These are phyloP conservation scores for Prunus yedoensis DNA, from an alignment of 331 rosid species.

Conservation along the genomic window DNA sequence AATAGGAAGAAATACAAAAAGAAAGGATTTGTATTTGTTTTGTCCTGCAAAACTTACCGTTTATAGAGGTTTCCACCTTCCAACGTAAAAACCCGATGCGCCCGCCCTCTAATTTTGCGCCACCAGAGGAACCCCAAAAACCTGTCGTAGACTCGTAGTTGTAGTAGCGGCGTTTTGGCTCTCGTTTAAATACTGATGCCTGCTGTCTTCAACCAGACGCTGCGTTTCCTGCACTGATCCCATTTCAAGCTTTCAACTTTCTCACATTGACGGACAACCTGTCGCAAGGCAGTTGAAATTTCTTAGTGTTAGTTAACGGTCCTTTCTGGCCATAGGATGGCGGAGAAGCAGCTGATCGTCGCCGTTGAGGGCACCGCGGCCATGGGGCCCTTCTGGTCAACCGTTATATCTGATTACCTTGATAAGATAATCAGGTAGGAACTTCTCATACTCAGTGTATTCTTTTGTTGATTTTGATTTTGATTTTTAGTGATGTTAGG, in stretches of 20 bases:
- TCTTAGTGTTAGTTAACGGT: not conserved
- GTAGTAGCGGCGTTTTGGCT: not conserved
- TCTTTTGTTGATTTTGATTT: not conserved
- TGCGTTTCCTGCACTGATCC: not conserved
- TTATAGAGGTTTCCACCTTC: not conserved
- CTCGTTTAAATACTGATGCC: not conserved
- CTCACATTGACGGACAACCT: not conserved
- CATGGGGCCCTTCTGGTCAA: constrained; percentile 80
- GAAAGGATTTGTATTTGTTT: too few species aligned
- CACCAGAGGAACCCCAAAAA: not conserved
- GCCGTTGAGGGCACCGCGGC: constrained; percentile 90
- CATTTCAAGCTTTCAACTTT: not conserved
- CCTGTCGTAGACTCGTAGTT: not conserved
- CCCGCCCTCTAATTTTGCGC: not conserved
- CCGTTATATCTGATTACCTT: constrained; percentile 65
- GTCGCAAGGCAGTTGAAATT: not conserved
- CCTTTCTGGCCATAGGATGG: constrained; percentile 36
- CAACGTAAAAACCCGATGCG: not conserved
- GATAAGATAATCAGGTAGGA: constrained; percentile 79
- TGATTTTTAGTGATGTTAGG: not conserved
- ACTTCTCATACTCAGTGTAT: not conserved
- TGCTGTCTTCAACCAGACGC: not conserved
- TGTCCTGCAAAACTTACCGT: not conserved
- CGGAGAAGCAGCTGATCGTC: constrained; percentile 78
- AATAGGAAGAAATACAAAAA: too few species aligned